Base-by-base conservation (phyloP, 2,329 filamentous ascomycete genomes). In the Samsoniella hepiali region DNA sequence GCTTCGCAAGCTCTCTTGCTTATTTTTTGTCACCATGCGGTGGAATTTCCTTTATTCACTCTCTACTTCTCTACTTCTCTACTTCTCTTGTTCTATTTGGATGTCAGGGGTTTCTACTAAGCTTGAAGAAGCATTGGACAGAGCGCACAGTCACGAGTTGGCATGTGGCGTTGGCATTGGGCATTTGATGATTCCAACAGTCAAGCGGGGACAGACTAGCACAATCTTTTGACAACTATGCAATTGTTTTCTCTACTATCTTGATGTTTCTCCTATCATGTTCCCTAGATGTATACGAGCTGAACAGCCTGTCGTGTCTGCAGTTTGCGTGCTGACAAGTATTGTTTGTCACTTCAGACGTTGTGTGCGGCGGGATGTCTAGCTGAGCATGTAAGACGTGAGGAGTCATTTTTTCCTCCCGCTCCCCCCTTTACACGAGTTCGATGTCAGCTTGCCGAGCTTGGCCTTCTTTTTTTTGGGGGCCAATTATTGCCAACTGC, bases 221-320 rank as follows among this genome's bases (percentile, higher is more conserved):
- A 60, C 58, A 53, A 32, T 60, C 38, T 8, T 60, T 53, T 60
- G 49, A 60, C 36, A 32, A 15, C 22, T 51, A 60, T 42, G 3
- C 34, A 34, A 42, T 34, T 40, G 8, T 10, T 38, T 58, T 49
- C 3, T 17, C n/a, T 11, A 40, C 13, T 22, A 38, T 59, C 34
- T 3, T 15, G 10, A 15, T 38, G 32, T 4, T 17, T 42, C 13
- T 36, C 27, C 15, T 38, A 31, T 38, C 22, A 34, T 27, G 11
- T 17, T 9, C n/a, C n/a, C 17, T 27, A 10, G 22, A n/a, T 11
- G n/a, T 9, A 15, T 36, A 15, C 10, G 42, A 17, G 8, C 22
- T 58, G 17, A 8, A 15, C 3, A 13, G 31, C 5, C n/a, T 38
- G 31, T 31, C 40, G 32, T 45, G 29, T 4, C 5, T 47, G 55